Evolutionary conservation across 306 rosid genomes (phyloP).

Genomic region (Casuarina equisetifolia): DNA sequence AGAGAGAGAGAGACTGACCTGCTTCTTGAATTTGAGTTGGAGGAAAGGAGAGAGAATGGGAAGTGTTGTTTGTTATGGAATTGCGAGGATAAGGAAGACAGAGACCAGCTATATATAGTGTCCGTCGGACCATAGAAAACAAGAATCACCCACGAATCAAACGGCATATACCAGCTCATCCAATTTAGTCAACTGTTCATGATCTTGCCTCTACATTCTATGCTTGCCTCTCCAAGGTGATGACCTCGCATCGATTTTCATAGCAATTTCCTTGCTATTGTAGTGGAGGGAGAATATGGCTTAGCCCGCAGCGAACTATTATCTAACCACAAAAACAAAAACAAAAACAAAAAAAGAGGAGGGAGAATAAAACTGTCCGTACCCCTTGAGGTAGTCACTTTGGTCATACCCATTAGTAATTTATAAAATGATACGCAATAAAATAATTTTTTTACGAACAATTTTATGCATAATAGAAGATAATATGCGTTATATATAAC

Average conservation of each 20-base stretch:
- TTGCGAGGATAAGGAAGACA: neutral
- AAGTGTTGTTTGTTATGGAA: neutral
- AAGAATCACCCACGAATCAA: constrained; percentile 20
- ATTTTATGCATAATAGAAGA: no score
- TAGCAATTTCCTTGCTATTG: neutral
- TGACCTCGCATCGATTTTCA: neutral
- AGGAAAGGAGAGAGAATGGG: neutral
- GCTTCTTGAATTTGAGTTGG: neutral
- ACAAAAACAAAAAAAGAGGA: neutral
- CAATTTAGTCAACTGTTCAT: neutral
- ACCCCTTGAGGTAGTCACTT: neutral
- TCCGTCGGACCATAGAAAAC: neutral
- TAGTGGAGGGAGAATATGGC: neutral
- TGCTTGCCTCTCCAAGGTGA: neutral
- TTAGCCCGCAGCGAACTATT: neutral
- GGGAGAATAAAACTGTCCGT: neutral
- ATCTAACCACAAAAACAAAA: neutral
- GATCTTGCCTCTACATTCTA: neutral
- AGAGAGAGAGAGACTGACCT: constrained; percentile 20
- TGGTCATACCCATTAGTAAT: neutral
- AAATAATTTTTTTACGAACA: no score
- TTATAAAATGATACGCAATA: no score
- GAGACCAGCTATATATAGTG: neutral
- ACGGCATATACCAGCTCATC: neutral
- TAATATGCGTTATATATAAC: no score